These are phyloP conservation scores for Orbilia ellipsospora DNA, from an alignment of 2,329 filamentous ascomycete genomes.

Conservation along the genomic window DNA sequence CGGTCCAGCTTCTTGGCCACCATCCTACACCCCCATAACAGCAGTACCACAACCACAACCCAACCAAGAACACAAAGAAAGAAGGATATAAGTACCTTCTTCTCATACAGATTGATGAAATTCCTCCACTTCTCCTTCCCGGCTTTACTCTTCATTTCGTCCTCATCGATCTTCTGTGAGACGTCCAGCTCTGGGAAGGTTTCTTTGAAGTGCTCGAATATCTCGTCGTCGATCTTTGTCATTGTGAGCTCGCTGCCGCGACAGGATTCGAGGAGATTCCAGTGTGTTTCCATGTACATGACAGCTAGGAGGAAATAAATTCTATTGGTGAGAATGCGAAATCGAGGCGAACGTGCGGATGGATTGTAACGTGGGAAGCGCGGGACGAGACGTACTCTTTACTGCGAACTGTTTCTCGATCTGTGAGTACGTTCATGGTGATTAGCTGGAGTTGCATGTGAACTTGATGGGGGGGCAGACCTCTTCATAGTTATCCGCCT, in stretches of 20 bases:
- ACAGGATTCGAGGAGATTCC: constrained; percentile 90
- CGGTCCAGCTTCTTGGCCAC: background rate
- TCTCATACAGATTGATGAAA: constrained; percentile 94
- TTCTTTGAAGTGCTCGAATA: constrained; percentile 84
- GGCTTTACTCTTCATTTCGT: constrained; percentile 95
- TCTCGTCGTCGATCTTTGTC: constrained; percentile 95
- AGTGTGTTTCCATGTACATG: constrained; percentile 97
- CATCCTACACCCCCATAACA: too few relatives aligned
- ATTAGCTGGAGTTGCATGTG: background rate
- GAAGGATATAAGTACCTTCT: constrained; percentile 66
- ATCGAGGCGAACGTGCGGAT: background rate
- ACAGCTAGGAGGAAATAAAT: constrained; percentile 69
- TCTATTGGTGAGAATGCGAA: constrained; percentile 42
- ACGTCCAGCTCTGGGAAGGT: constrained; percentile 96
- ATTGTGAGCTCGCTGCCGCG: constrained; percentile 88
- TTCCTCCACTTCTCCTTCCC: constrained; percentile 95
- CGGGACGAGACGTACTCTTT: constrained; percentile 72
- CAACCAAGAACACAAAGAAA: background rate
- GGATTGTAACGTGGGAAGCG: background rate
- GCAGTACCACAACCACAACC: too few relatives aligned
- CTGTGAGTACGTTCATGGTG: constrained; percentile 64
- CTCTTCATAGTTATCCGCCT: constrained; percentile 14
- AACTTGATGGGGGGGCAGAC: background rate
- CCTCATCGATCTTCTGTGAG: constrained; percentile 81
- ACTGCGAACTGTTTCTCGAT: constrained; percentile 99